Base-by-base conservation (phyloP, 1,284 basidiomycete species). In the Salmacisia buchloeana region DNA sequence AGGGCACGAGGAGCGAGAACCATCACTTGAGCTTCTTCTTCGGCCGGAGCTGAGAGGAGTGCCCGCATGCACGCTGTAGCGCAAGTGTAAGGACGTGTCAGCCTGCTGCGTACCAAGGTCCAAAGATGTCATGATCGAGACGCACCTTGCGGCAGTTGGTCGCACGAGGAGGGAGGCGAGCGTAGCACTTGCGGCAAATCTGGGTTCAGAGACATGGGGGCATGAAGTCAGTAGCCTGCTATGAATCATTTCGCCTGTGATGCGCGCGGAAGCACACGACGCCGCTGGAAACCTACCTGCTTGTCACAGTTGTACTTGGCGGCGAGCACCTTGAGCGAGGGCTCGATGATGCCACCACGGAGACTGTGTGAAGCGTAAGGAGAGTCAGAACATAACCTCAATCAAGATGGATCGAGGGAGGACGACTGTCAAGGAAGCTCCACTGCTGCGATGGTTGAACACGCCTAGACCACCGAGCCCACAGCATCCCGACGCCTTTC, bases 131-230 rank as follows among this genome's bases (percentile, higher is more conserved):
- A 18, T 25, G 36, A 9, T 38, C 12, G 27, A 21, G 18, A 43
- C 41, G 67, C 63, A 71, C 68, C 74, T 96, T 94, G 81, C 93
- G 87, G 88, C 94, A 98, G 88, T 97, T 97, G 85, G 93, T 97
- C 54, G 94, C 94, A 83, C 94, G 92, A 64, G 93, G 94, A 75
- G 94, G 94, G 75, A 97, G 93, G 81, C 96, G 94, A 62, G 94
- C 94, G 83, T 98, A 98, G 86, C 96, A 97, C 84, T 97, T 97
- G 83, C 94, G 93, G 88, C 94, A 98, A 80, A 97, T 80, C 76
- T 80, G 96, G 81, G 93, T 65, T 31, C 49, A 34, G n/a, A 25
- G 18, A n/a, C n/a, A n/a, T n/a, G n/a, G n/a, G n/a, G n/a, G n/a
- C n/a, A 34, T 25, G 49, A 18, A 4, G 23, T 54, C 15, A 27